phyloP scores from a whole-genome alignment of 2,329 filamentous ascomycete genomes.

The Rutstroemia sp. region DNA sequence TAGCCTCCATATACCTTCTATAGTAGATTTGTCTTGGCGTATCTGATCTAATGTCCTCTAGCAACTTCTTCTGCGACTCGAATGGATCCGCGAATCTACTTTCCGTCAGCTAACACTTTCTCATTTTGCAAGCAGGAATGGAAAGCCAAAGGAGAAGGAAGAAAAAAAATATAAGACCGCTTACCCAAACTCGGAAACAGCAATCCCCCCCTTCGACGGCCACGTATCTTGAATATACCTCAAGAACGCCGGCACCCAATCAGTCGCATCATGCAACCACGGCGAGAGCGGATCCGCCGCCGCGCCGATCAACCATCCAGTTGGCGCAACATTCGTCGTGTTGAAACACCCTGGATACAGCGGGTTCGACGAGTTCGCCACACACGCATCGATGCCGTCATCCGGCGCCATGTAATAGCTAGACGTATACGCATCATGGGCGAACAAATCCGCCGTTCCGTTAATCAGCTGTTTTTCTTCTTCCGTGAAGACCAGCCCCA shows the following conservation, averaged over 20 bases:
- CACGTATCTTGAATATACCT: slow-evolving; percentile 24
- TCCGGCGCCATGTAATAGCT: slow-evolving; percentile 40
- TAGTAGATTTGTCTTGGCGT: slow-evolving; percentile 75
- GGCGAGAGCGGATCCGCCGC: slow-evolving; percentile 20
- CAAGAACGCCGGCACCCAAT: slow-evolving; percentile 23
- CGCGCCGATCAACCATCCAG: slow-evolving; percentile 16
- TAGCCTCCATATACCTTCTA: slow-evolving; percentile 62
- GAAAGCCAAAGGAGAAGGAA: not conserved
- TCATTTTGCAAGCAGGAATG: not conserved
- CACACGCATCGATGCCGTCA: slow-evolving; percentile 32
- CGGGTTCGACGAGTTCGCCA: slow-evolving; percentile 22
- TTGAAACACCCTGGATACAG: slow-evolving; percentile 21
- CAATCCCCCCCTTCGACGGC: slow-evolving; percentile 19
- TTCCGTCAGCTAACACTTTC: not conserved
- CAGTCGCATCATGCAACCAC: slow-evolving; percentile 22
- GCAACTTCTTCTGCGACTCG: slow-evolving; percentile 17
- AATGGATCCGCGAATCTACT: slow-evolving; percentile 19
- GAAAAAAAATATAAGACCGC: not conserved
- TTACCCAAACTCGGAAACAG: slow-evolving; percentile 22
- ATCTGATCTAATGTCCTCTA: slow-evolving; percentile 55
- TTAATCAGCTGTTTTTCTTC: slow-evolving; percentile 42
- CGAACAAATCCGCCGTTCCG: slow-evolving; percentile 47
- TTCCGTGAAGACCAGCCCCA: slow-evolving; percentile 35
- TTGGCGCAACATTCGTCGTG: slow-evolving; percentile 10
- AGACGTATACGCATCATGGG: slow-evolving; percentile 51